phyloP scores from a whole-genome alignment of 169 alveolate species.

The Babesia gibsoni region DNA sequence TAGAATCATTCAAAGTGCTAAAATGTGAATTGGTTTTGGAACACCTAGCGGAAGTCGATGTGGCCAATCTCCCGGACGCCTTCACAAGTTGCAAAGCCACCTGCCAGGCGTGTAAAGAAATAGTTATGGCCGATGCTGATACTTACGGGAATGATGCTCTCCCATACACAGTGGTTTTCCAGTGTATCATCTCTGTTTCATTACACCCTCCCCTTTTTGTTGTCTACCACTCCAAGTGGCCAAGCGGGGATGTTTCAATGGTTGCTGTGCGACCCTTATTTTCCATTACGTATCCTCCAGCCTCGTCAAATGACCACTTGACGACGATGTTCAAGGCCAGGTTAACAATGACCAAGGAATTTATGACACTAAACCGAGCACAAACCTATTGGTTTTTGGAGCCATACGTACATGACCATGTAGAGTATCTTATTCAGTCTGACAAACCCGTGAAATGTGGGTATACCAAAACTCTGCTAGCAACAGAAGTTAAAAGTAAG shows the following conservation, averaged over 20 bases:
- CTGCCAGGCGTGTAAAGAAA: neutral
- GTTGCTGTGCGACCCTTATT: neutral
- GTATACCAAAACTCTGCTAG: conserved; percentile 1
- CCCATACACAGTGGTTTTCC: conserved; percentile 20
- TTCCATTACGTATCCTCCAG: neutral
- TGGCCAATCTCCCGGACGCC: neutral
- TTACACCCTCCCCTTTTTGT: conserved; percentile 8
- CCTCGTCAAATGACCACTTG: neutral
- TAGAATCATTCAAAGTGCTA: conserved; percentile 17
- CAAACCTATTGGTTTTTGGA: conserved; percentile 37
- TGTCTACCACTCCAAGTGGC: conserved; percentile 24
- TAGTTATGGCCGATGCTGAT: conserved; percentile 6
- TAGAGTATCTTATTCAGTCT: neutral
- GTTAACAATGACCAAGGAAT: conserved; percentile 2
- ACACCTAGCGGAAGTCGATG: neutral
- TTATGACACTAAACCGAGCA: neutral
- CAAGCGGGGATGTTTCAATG: conserved; percentile 14
- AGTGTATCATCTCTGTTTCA: conserved; percentile 2
- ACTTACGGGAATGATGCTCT: neutral
- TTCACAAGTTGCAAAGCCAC: neutral
- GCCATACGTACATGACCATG: conserved; percentile 27
- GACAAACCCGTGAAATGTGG: conserved; percentile 12
- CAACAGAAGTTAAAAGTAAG: neutral
- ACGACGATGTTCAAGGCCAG: neutral
- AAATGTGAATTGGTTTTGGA: neutral